These are phyloP conservation scores for Lactarius trivialis DNA, from an alignment of 768 basidiomycete genomes.

Conservation along the genomic window DNA sequence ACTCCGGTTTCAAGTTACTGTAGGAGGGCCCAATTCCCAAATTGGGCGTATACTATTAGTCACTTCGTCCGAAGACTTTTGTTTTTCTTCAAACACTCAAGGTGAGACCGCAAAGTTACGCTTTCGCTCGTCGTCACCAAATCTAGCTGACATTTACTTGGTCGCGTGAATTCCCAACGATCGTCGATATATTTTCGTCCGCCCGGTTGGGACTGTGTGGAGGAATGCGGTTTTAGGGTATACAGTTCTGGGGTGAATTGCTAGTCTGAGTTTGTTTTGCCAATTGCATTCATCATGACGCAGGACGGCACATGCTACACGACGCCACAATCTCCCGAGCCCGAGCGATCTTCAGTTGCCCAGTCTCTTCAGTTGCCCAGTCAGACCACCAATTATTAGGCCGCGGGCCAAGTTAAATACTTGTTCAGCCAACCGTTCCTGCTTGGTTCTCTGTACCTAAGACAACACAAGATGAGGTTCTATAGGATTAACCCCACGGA, in stretches of 20 bases:
- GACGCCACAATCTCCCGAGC: not conserved
- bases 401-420: conserved; percentile 5
- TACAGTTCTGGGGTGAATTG: not conserved
- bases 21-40: not conserved
- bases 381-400: not conserved
- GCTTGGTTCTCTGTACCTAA: no score
- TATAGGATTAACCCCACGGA: not conserved
- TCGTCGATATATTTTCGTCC: not conserved
- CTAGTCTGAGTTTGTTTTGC: conserved; percentile 7
- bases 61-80: not conserved
- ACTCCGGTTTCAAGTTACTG: not conserved
- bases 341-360: not conserved
- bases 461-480: not conserved
- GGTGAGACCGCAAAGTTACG: not conserved
- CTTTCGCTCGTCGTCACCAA: not conserved
- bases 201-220: not conserved
- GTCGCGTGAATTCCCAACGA: not conserved
- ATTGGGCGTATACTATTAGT: not conserved
- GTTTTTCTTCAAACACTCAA: not conserved
- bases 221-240: not conserved
- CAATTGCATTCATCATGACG: not conserved
- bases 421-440: not conserved
- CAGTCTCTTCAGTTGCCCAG: no score
- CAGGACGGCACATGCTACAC: not conserved
- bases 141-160: not conserved